Evolutionary conservation across 441 rosid species (phyloP), one percentile per base, ranked within the genome.

Genomic region (Populus hybrid): DNA sequence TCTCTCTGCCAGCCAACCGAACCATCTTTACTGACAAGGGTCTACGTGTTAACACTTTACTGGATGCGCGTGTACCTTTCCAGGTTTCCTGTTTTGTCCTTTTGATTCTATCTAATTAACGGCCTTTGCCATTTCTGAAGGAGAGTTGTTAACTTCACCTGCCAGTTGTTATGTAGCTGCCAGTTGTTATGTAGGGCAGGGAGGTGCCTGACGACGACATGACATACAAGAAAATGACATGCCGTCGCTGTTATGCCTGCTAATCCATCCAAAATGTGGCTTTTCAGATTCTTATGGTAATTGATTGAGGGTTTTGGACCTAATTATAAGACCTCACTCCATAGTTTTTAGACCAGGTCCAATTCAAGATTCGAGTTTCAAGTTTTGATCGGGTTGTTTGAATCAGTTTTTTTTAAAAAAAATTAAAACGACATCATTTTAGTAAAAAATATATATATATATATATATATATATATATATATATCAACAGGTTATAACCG

Each of bases 1-100:
- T 80, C 71, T 69, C 73, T 66, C 74, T 75, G 84, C 84, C 82
- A 78, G 70, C 79, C 28, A 63, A 23, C 66, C 6, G 81, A 78
- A 79, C 54, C 76, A 65, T 77, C 81, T 83, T 73, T 57, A 35
- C 54, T 54, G 68, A 67, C 73, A 12, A 59, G 71, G 70, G 74
- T 9, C 68, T 79, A 79, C 81, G 89, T 85, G 88, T 64, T 72
- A 1, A n/a, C 7, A 20, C 57, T 1, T 21, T 9, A 83, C 70
- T 83, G 82, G 85, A 0, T 16, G 32, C 3, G 46, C 74, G 64
- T 74, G 80, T 50, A 66, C 7, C 3, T 46, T 69, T 23, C 8
- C 0, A 1, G 4, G 5, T 77, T 80, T 74, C 73, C 85, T 24
- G 32, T 84, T 77, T 76, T 77, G 61, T 63, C 77, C 84, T 65